These are phyloP conservation scores for Wallemia mellicola DNA, from an alignment of 1,284 basidiomycete species.

Conservation along the genomic window DNA sequence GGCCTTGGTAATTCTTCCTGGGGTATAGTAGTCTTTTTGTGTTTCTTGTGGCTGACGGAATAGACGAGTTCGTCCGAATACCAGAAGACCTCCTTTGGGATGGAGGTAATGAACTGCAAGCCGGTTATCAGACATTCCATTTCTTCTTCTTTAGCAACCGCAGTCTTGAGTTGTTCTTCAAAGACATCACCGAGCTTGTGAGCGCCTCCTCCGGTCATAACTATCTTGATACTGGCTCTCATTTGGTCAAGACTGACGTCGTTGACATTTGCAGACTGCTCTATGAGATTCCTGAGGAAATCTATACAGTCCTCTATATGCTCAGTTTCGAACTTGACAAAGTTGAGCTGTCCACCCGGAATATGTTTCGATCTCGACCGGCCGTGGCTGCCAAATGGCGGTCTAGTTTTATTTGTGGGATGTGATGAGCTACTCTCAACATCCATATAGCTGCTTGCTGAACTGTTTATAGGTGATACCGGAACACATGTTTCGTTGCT, in stretches of 20 bases:
- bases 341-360: conserved; percentile 89
- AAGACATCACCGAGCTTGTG: conserved; percentile 77
- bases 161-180: conserved; percentile 46
- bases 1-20: conserved; percentile 39
- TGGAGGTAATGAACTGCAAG: conserved; percentile 80
- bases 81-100: conserved; percentile 94
- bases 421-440: background rate
- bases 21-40: background rate
- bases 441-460: background rate
- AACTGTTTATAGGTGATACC: conserved; percentile 1
- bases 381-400: conserved; percentile 20
- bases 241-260: conserved; percentile 66
- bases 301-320: conserved; percentile 56
- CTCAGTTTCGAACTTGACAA: conserved; percentile 85
- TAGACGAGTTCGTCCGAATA: conserved; percentile 93
- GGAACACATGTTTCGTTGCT: conserved; percentile 3
- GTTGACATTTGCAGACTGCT: conserved; percentile 59
- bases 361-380: conserved; percentile 44
- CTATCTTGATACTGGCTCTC: conserved; percentile 76
- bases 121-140: conserved; percentile 97
- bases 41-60: conserved; percentile 4
- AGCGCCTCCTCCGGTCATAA: conserved; percentile 92
- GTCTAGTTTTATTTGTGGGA: conserved; percentile 3
- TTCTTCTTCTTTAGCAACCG: conserved; percentile 62
- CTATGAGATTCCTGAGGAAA: conserved; percentile 68